Conservation (phyloP, 768 basidiomycete genomes). For the Amanita exitialis region DNA sequence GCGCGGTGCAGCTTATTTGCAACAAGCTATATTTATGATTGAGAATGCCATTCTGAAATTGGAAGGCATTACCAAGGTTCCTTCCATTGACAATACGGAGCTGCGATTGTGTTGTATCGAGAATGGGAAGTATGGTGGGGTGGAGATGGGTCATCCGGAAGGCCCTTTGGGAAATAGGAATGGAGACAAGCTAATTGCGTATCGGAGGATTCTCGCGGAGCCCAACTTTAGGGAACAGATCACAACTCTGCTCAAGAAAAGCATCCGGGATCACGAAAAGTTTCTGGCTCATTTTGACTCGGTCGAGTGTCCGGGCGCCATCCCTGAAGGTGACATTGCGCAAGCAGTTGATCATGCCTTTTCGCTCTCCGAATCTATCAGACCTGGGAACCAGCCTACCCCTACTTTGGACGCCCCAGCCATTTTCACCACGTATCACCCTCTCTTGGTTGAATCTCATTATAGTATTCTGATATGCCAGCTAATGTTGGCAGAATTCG, state of each 20-base stretch:
- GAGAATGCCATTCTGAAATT: slow-evolving; percentile 63
- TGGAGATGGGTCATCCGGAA: slow-evolving; percentile 74
- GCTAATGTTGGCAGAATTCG: slow-evolving; percentile 72
- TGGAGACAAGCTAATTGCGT: slow-evolving; percentile 54
- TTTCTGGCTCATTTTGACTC: slow-evolving; percentile 80
- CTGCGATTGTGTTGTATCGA: slow-evolving; percentile 68
- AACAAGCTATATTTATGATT: slow-evolving; percentile 66
- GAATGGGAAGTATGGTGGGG: slow-evolving; percentile 72
- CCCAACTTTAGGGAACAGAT: slow-evolving; percentile 52
- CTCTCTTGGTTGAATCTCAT: slow-evolving; percentile 79
- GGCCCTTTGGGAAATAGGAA: slow-evolving; percentile 58
- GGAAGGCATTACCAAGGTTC: slow-evolving; percentile 55
- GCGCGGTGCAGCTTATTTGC: slow-evolving; percentile 75
- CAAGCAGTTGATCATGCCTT: slow-evolving; percentile 58
- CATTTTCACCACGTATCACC: slow-evolving; percentile 86
- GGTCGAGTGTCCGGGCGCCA: slow-evolving; percentile 34
- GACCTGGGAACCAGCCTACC: slow-evolving; percentile 39
- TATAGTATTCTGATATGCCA: slow-evolving; percentile 70
- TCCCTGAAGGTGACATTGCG: slow-evolving; percentile 34
- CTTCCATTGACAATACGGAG: slow-evolving; percentile 60
- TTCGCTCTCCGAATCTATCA: slow-evolving; percentile 53
- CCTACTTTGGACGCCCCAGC: slow-evolving; percentile 36
- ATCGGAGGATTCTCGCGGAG: slow-evolving; percentile 48
- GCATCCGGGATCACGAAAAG: slow-evolving; percentile 75
- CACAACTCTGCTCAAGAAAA: slow-evolving; percentile 51